These are phyloP conservation scores for Macadamia tetraphylla DNA, from an alignment of 164 flowering plant species.

Conservation along the genomic window DNA sequence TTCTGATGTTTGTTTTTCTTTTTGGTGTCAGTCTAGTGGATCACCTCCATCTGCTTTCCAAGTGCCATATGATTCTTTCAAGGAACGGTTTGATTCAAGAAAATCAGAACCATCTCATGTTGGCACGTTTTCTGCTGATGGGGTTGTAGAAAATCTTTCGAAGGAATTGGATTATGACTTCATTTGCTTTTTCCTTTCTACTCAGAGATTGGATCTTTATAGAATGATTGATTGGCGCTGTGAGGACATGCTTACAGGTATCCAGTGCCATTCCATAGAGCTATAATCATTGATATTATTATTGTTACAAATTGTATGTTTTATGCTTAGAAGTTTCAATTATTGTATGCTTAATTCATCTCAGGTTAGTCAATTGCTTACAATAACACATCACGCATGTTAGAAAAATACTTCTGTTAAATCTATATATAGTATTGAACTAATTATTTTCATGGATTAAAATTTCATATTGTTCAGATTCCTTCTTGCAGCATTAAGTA, in stretches of 20 bases:
- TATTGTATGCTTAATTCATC: too few species aligned
- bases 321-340: not conserved
- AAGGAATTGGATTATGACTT: constrained; percentile 82
- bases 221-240: constrained; percentile 81
- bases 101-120: constrained; percentile 19
- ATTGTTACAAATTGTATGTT: not conserved
- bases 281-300: not conserved
- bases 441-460: too few species aligned
- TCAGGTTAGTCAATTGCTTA: too few species aligned
- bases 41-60: constrained; percentile 86
- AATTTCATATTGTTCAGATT: too few species aligned
- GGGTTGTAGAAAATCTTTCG: constrained; percentile 20
- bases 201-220: constrained; percentile 73
- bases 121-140: constrained; percentile 25
- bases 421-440: too few species aligned
- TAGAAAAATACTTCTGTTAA: too few species aligned
- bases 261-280: not conserved
- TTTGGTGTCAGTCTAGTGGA: constrained; percentile 69
- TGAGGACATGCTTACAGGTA: constrained; percentile 96
- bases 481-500: too few species aligned
- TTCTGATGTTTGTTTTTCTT: not conserved
- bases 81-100: constrained; percentile 32
- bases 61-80: constrained; percentile 83
- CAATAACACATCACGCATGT: too few species aligned
- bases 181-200: constrained; percentile 83